Evolutionary conservation across 331 rosid species (phyloP), one percentile per base, ranked within the genome.

Genomic region (Telfairia occidentalis): DNA sequence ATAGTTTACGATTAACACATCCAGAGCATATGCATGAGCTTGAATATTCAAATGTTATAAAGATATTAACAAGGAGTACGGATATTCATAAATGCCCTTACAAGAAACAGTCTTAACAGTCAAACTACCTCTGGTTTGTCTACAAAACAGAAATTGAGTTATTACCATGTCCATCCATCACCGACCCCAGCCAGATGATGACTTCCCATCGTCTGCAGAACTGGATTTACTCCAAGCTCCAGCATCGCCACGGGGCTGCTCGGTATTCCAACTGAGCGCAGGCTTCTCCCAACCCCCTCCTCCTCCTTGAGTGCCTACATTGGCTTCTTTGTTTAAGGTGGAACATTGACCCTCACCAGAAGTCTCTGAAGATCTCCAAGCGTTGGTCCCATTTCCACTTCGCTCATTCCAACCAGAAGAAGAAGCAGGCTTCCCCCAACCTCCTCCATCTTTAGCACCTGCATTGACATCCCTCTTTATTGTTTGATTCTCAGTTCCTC

Each of bases 401-500:
- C 30, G 71, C 28, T 50, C 82, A 34, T 78, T 49, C 21, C 35
- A 71, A 53, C 75, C 52, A 23, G 48, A 5, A 9, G 71, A 38
- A 23, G 48, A 5, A 9, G 71, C 26, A 81, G 74, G 77, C 49
- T 81, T 81, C 28, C 50, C 72, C 83, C 85, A 80, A 64, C 89
- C 78, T 77, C 89, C 78, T 77, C 74, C 81, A 69, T 67, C 72
- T 24, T 21, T 3, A 38, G 5, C 15, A 48, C 26, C 63, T 11
- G 21, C 8, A 76, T 11, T 64, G 21, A 12, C 65, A 42, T 42
- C 73, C 19, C 19, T 34, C 34, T 11, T 66, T 13, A 15, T 4
- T 66, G 73, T 5, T 40, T 72, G 45, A n/a, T 53, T 78, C 61
- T 79, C 80, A 12, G 58, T 75, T 66, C 82, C 45, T 23, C 54